Evolutionary conservation across 768 basidiomycete genomes (phyloP).

Genomic region (Termitomyces bulborhizus): DNA sequence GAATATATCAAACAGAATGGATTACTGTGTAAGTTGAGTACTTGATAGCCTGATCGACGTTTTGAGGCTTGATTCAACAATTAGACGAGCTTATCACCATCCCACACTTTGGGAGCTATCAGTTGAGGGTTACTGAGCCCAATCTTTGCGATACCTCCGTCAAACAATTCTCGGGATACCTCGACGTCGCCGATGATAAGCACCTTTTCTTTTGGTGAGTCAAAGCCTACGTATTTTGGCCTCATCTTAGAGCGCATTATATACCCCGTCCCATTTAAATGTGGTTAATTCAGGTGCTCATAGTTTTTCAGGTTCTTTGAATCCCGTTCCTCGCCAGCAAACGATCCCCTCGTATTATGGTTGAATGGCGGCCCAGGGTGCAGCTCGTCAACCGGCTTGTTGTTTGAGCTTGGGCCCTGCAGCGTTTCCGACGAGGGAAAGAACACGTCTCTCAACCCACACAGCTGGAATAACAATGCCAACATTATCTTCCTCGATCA

Average conservation of each 20-base stretch:
- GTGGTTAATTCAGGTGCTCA: background rate
- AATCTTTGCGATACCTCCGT: constrained; percentile 75
- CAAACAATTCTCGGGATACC: constrained; percentile 77
- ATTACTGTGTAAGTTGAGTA: constrained; percentile 53
- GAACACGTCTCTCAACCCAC: constrained; percentile 65
- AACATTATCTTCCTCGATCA: constrained; percentile 77
- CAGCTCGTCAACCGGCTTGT: constrained; percentile 74
- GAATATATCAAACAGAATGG: constrained; percentile 66
- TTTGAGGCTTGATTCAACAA: background rate
- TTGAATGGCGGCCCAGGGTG: constrained; percentile 77
- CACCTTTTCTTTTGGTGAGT: constrained; percentile 85
- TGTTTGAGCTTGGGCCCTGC: constrained; percentile 94
- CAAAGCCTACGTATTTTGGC: background rate
- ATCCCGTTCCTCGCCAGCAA: constrained; percentile 61
- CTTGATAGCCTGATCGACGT: background rate
- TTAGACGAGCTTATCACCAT: constrained; percentile 63
- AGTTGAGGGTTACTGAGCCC: constrained; percentile 60
- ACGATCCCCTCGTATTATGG: constrained; percentile 87
- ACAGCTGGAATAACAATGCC: constrained; percentile 82
- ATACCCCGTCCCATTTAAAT: background rate
- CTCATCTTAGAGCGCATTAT: background rate
- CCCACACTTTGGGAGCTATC: constrained; percentile 40
- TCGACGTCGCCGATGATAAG: constrained; percentile 73
- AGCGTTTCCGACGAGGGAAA: constrained; percentile 59
- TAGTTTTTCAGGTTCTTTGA: constrained; percentile 73